Conservation (phyloP, 2,329 filamentous ascomycete species). For the Lecanosticta acicola region DNA sequence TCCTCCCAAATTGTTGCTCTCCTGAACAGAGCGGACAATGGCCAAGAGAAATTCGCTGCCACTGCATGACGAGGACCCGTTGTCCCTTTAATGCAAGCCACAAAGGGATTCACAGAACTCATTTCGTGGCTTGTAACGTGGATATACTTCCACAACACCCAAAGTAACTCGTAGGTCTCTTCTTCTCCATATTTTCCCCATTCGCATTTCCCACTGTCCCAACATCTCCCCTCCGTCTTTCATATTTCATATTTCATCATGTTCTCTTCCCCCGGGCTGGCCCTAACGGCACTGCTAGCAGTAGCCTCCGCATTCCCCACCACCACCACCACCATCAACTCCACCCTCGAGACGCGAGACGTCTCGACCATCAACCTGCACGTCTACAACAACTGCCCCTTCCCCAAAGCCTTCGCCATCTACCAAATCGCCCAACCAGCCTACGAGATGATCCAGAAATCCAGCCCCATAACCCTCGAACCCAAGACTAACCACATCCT, state of each 20-base stretch:
- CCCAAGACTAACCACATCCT: constrained; percentile 15
- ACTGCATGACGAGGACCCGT: too few species aligned
- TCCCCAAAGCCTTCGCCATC: constrained; percentile 24
- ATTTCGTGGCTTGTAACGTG: too few species aligned
- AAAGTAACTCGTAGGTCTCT: too few species aligned
- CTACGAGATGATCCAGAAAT: constrained; percentile 24
- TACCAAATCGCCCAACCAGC: constrained; percentile 23
- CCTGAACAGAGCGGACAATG: too few species aligned
- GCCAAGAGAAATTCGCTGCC: too few species aligned
- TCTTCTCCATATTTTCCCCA: too few species aligned
- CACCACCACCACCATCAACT: neutral
- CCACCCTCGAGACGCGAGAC: constrained; percentile 9
- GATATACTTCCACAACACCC: too few species aligned
- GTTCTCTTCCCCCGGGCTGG: constrained; percentile 11
- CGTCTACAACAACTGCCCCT: constrained; percentile 26
- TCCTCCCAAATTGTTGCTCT: too few species aligned
- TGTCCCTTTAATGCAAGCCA: too few species aligned
- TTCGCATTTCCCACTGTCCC: neutral
- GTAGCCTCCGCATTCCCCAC: constrained; percentile 4
- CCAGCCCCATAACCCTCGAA: constrained; percentile 15
- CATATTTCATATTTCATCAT: neutral
- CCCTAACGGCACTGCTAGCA: constrained; percentile 7
- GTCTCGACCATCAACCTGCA: constrained; percentile 24
- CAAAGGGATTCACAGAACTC: too few species aligned
- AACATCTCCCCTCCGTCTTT: neutral